Base-by-base conservation (phyloP, 495 filamentous ascomycete genomes). In the Symbiotaphrina buchneri region DNA sequence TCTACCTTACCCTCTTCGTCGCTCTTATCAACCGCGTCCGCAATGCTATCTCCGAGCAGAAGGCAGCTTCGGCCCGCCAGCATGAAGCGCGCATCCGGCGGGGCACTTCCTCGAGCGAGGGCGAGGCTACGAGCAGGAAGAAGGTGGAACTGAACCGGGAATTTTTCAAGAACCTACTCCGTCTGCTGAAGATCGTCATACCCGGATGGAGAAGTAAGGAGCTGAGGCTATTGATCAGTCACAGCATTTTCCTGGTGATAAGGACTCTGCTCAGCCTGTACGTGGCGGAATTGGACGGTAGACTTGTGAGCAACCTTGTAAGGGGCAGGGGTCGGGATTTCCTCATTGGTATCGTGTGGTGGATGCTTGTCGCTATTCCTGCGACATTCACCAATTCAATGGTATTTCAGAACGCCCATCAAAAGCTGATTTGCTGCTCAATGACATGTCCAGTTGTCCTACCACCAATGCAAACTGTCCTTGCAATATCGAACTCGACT, bases 351-450 rank as follows among this genome's bases (percentile, higher is more conserved):
- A 65, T 97, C 39, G 68, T 90, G 3, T 95, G 85, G 83, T 97
- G 87, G 87, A 97, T 97, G 87, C 52, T 81, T 39, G 85, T 97
- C 41, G 83, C 87, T 26, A 61, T 97, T n/a, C 87, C 87, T 3
- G 90, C 87, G 11, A 94, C 90, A 0, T 97, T 95, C 41, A 97
- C 87, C 16, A 97, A 97, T 52, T 94, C 87, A 1, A 95, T 95
- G 90, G 78, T 90, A 48, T 47, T 74, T 54, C 10, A 10, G 40
- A 13, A 34, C 20, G 28, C 10, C 22, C 11, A 28, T 25, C n/a
- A 28, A 18, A 13, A 15, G 13, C 7, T 27, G 13, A 10, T 31
- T 6, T n/a, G 8, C 31, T 23, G 23, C 5, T 29, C 7, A 10
- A 17, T 5, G 21, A 10, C 31, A 11, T 24, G 13, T 21, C 36